Base-by-base conservation (phyloP, 345 rosid genomes). In the Rhizophora mangle region DNA sequence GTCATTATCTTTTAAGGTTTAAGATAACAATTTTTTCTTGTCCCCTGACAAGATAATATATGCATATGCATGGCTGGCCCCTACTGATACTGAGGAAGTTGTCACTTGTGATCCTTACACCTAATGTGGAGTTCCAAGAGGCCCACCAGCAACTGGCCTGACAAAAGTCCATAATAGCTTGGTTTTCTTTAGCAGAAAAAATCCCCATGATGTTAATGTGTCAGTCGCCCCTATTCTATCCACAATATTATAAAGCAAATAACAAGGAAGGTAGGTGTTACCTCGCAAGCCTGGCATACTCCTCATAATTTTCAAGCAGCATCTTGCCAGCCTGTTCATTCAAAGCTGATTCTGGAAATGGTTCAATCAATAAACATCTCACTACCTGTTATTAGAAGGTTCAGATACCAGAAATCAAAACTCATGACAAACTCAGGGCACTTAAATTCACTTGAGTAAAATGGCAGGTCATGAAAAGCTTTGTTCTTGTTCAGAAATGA, bases 281-380 rank as follows among this genome's bases (percentile, higher is more conserved):
- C 99, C 94, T 89, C 69, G 98, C 99, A 92, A 86, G 94, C 71
- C 84, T 85, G n/a, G 98, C 97, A 83, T 95, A 95, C 81, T 90
- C 98, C 54, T 92, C 97, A 79, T 96, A 96, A 85, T 96, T 85
- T 74, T 96, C 99, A 78, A 96, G 93, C 62, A 96, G 87, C 98
- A 96, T 87, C 83, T 92, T 96, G 60, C 98, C 94, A 46, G 99
- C 99, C 76, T 89, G 97, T 81, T 96, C 99, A 68, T 96, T 96
- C 77, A 96, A 64, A 60, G 99, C 97, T 19, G 98, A 96, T 73
- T 92, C 99, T 15, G 99, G 97, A 74, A 90, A 96, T 30, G 99
- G 99, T 68, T 96, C 99, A 56, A 92, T 92, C 79, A 96, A 68
- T 77, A 96, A 85, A 79, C 98, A 96, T 72, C 98, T 83, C 54